These are phyloP conservation scores for Crithidia mellificae DNA, from an alignment of 208 protist genomes.

Conservation along the genomic window DNA sequence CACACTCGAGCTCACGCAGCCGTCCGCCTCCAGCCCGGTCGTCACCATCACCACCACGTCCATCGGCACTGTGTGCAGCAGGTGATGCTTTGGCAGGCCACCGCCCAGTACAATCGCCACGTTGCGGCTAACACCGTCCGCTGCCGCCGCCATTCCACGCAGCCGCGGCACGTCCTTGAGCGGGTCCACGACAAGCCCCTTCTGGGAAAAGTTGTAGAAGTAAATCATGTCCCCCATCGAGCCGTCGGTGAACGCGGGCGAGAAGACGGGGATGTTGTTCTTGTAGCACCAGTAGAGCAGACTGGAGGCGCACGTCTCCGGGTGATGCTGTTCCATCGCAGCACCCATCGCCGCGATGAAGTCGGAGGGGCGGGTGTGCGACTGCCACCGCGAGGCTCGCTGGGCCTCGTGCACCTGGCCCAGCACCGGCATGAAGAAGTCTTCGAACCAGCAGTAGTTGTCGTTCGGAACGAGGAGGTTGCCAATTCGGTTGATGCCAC, in stretches of 20 bases:
- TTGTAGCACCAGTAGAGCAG: constrained; percentile 98
- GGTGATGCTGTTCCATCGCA: constrained; percentile 58
- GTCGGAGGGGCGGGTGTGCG: constrained; percentile 92
- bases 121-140: constrained; percentile 28
- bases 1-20: constrained; percentile 80
- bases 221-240: constrained; percentile 99
- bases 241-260: constrained; percentile 98
- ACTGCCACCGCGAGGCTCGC: constrained; percentile 56
- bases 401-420: constrained; percentile 93
- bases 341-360: constrained; percentile 97
- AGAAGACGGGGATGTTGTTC: constrained; percentile 99
- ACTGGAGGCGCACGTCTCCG: constrained; percentile 93
- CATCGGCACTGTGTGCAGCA: constrained; percentile 66
- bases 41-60: constrained; percentile 77
- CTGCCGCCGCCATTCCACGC: constrained; percentile 27
- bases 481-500: constrained; percentile 98
- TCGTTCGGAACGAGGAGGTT: constrained; percentile 99
- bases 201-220: constrained; percentile 98
- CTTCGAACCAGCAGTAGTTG: constrained; percentile 99
- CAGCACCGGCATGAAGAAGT: constrained; percentile 99
- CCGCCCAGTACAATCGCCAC: constrained; percentile 78
- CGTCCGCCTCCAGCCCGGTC: constrained; percentile 83
- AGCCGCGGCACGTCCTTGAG: constrained; percentile 83
- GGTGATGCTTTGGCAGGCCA: constrained; percentile 83
- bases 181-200: constrained; percentile 97